These are phyloP conservation scores for Stereocaulon alpinum DNA, from an alignment of 495 filamentous ascomycete genomes.

Conservation along the genomic window DNA sequence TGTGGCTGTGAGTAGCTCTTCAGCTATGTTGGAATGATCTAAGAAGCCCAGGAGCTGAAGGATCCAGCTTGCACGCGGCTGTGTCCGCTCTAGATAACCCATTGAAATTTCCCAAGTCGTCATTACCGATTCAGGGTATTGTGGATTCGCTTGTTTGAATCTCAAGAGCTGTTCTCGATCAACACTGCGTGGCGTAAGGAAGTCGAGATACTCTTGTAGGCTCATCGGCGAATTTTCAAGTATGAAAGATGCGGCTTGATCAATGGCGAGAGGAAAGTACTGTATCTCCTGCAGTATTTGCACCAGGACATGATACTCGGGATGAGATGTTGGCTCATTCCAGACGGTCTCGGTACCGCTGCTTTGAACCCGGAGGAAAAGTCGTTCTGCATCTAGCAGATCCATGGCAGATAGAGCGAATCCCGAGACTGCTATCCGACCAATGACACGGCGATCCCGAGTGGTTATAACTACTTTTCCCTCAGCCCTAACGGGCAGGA, in stretches of 20 bases:
- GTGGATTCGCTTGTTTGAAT: slow-evolving; percentile 8
- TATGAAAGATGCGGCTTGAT: slow-evolving; percentile 9
- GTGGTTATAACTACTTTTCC: slow-evolving; percentile 2
- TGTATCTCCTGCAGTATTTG: slow-evolving; percentile 2
- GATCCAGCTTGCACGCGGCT: slow-evolving; percentile 1
- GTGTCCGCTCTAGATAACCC: neutral
- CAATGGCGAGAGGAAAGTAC: slow-evolving; percentile 7
- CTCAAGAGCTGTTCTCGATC: slow-evolving; percentile 4
- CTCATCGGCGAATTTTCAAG: slow-evolving; percentile 6
- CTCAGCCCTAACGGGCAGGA: neutral
- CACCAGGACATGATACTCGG: neutral
- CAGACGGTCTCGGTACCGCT: neutral
- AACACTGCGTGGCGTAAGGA: slow-evolving; percentile 4
- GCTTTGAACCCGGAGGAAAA: slow-evolving; percentile 1
- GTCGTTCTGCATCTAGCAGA: neutral
- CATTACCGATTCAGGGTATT: slow-evolving; percentile 7
- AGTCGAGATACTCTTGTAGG: slow-evolving; percentile 2
- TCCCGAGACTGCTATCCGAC: neutral
- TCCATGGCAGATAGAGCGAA: slow-evolving; percentile 5
- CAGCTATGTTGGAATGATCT: neutral
- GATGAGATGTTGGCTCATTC: neutral
- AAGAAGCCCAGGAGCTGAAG: slow-evolving; percentile 10
- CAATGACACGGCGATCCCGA: slow-evolving; percentile 3
- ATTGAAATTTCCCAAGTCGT: slow-evolving; percentile 10
- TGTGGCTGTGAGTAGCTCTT: slow-evolving; percentile 1